These are phyloP conservation scores for Meyerozyma elateridarum DNA, from an alignment of 1,139 yeast genomes.

Conservation along the genomic window DNA sequence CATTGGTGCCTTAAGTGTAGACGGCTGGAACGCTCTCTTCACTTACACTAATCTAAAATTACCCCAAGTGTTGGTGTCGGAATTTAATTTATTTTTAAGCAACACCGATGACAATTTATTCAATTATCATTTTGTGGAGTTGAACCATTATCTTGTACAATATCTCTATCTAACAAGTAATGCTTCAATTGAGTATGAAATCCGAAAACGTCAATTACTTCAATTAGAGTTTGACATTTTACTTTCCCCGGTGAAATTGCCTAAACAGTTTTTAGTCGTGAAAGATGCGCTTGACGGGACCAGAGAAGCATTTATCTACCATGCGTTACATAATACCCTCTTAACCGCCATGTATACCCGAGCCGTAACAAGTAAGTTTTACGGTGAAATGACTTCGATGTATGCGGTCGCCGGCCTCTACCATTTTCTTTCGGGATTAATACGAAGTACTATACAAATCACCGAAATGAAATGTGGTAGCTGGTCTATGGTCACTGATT, in stretches of 20 bases:
- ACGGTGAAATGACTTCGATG: constrained; percentile 2
- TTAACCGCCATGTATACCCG: constrained; percentile 1
- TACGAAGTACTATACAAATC: background rate
- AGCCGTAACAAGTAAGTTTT: background rate
- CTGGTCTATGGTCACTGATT: constrained; percentile 1
- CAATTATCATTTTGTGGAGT: constrained; percentile 1
- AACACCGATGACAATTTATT: background rate
- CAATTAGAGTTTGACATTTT: constrained; percentile 1
- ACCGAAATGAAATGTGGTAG: background rate
- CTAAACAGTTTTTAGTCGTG: constrained; percentile 2
- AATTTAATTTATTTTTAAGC: background rate
- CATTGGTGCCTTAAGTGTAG: constrained; percentile 1
- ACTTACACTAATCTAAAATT: background rate
- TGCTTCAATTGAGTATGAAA: background rate
- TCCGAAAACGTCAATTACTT: background rate
- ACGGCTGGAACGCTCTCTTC: constrained; percentile 1
- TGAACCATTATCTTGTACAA: background rate
- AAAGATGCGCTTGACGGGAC: constrained; percentile 1
- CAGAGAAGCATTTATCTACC: background rate
- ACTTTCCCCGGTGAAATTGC: constrained; percentile 1
- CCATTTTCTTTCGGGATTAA: constrained; percentile 1
- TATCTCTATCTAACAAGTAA: constrained; percentile 1
- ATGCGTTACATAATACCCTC: background rate
- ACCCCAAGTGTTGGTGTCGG: background rate
- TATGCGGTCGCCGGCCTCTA: constrained; percentile 3